Evolutionary conservation across 805 yeast genomes (phyloP), one percentile per base, ranked within the genome.

Genomic region (Hemisphaericaspora nanyangensis): DNA sequence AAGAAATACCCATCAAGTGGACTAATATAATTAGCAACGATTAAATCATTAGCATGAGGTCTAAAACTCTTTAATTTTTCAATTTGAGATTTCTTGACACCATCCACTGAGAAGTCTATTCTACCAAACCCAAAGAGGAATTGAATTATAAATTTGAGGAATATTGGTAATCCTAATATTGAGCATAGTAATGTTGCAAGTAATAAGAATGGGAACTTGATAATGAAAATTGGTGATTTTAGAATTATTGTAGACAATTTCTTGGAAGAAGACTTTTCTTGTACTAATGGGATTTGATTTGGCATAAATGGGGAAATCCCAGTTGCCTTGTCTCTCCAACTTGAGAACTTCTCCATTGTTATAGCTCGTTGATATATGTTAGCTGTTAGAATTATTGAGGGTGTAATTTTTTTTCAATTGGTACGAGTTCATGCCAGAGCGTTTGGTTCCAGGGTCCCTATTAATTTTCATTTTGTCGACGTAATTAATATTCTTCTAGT

Each of bases 251-350:
- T 15, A 19, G 24, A 10, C 4, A 26, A 4, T 17, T 16, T 19
- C 8, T 33, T 17, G 7, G 20, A 5, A 26, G 32, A 5, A 12
- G 18, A 31, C 17, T 37, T 34, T 25, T 42, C 34, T 16, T 31
- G 34, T 19, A 34, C 17, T 4, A 28, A 20, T 4, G 45, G 46
- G 36, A 43, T 35, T 34, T 43, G 32, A 18, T 15, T 19, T 1
- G 95, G 95, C 63, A 84, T 67, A 49, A 87, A 88, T 3, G 96
- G 96, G 0, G 95, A 82, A 26, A 89, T 85, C n/a, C 96, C 96
- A 1, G 96, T 89, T 4, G 91, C 93, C 45, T 80, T 85, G 55
- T 88, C 96, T 60, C 96, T 74, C 82, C 85, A 88, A 44, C 75
- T 74, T 18, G 93, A 80, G 63, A 78, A 89, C 61, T 85, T 82